phyloP scores from a whole-genome alignment of 192 early-diverging fungal species.

The Backusella parvicylindrica region DNA sequence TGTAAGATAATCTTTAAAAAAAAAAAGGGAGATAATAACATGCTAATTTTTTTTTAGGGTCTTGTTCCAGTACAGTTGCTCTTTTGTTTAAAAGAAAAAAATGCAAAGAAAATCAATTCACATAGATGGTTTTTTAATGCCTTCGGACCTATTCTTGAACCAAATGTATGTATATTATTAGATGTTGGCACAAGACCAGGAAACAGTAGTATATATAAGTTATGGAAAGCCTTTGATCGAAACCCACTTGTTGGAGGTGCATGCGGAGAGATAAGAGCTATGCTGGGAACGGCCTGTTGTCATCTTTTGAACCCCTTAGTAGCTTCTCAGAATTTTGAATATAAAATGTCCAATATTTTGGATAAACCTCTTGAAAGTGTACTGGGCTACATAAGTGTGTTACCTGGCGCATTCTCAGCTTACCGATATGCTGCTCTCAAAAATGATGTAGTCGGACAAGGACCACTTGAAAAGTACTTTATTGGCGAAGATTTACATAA shows the following conservation, averaged over 20 bases:
- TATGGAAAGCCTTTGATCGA: constrained; percentile 63
- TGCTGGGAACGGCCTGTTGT: constrained; percentile 42
- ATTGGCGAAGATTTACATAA: constrained; percentile 59
- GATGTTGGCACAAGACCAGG: constrained; percentile 75
- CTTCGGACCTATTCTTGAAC: constrained; percentile 60
- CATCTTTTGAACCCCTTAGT: constrained; percentile 72
- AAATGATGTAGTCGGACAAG: constrained; percentile 36
- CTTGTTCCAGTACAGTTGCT: constrained; percentile 68
- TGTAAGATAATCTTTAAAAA: background rate
- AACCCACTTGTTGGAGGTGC: constrained; percentile 70
- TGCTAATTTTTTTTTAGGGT: constrained; percentile 29
- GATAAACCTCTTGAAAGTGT: constrained; percentile 74
- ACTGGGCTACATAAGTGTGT: constrained; percentile 76
- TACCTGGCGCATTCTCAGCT: constrained; percentile 81
- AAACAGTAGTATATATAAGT: constrained; percentile 47
- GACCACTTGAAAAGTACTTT: constrained; percentile 68
- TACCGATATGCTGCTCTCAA: constrained; percentile 65
- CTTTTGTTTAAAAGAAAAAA: constrained; percentile 82
- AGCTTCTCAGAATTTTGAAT: constrained; percentile 77
- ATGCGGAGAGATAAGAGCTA: constrained; percentile 75
- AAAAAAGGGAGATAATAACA: too few relatives aligned
- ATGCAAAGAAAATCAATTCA: constrained; percentile 72
- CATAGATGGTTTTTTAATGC: constrained; percentile 81
- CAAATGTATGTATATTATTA: constrained; percentile 65
- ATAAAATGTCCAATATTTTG: constrained; percentile 77